Evolutionary conservation across 1,139 yeast genomes (phyloP).

Genomic region (Kodamaea suecica): DNA sequence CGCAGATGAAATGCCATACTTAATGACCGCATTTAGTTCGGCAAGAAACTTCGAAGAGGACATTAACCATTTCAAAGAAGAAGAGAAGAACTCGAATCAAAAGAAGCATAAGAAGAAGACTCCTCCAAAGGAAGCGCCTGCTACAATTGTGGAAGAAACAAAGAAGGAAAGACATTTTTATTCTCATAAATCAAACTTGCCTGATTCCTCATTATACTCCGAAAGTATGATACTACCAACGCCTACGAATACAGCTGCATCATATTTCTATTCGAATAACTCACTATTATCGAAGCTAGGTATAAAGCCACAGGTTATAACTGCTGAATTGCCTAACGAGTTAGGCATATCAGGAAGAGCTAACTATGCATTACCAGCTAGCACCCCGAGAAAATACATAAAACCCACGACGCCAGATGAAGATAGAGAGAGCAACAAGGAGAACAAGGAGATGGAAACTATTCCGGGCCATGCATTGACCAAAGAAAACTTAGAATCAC

Average conservation of each 20-base stretch:
- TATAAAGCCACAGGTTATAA: conserved; percentile 44
- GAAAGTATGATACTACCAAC: conserved; percentile 31
- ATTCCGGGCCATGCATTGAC: conserved; percentile 24
- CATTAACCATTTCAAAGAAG: conserved; percentile 35
- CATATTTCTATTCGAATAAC: conserved; percentile 34
- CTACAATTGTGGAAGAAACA: conserved; percentile 4
- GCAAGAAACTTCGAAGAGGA: conserved; percentile 53
- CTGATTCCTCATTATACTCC: conserved; percentile 34
- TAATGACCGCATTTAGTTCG: conserved; percentile 56
- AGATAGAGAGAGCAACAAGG: conserved; percentile 15
- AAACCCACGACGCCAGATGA: conserved; percentile 7
- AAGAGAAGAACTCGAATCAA: conserved; percentile 14
- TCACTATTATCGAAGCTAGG: conserved; percentile 41
- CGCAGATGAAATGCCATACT: conserved; percentile 53
- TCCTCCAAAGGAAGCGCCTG: conserved; percentile 1
- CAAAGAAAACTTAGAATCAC: conserved; percentile 32
- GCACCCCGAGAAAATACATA: conserved; percentile 4
- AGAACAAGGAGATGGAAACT: conserved; percentile 11
- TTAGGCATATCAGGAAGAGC: conserved; percentile 11
- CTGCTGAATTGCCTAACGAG: conserved; percentile 22
- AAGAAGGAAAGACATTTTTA: conserved; percentile 21
- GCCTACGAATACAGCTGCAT: conserved; percentile 21
- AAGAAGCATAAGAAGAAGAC: conserved; percentile 3
- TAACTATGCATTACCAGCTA: conserved; percentile 7
- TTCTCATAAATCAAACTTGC: conserved; percentile 27